Conservation (phyloP, 768 basidiomycete species). For the Porphyrellus cyaneotinctus region DNA sequence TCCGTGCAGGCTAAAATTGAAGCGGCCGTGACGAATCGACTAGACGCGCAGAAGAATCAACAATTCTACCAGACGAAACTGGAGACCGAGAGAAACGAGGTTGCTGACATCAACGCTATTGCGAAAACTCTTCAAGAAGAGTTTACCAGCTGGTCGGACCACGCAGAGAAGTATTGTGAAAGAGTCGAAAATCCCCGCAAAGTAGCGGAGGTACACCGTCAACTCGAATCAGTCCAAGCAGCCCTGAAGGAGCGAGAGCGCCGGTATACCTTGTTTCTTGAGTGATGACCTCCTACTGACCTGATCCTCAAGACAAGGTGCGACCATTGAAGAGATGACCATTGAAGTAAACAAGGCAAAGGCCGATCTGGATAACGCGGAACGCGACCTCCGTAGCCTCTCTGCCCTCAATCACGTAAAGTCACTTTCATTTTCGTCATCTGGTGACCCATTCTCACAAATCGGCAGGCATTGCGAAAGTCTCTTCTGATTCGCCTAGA, state of each 20-base stretch:
- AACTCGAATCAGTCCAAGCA: constrained; percentile 57
- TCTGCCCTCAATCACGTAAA: constrained; percentile 59
- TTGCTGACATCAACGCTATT: constrained; percentile 42
- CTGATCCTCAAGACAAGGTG: constrained; percentile 54
- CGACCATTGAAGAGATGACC: constrained; percentile 73
- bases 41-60: constrained; percentile 47
- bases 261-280: constrained; percentile 36
- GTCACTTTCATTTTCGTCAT: background rate
- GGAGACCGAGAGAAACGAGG: constrained; percentile 42
- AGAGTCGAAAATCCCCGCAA: constrained; percentile 56
- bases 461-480: constrained; percentile 54
- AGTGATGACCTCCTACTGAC: constrained; percentile 1
- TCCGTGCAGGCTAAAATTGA: constrained; percentile 46
- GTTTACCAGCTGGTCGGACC: constrained; percentile 61
- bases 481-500: constrained; percentile 63
- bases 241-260: constrained; percentile 66
- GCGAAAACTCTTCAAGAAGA: constrained; percentile 56
- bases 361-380: constrained; percentile 54
- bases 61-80: constrained; percentile 52
- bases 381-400: constrained; percentile 62
- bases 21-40: constrained; percentile 44
- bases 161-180: constrained; percentile 60
- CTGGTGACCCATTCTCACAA: constrained; percentile 6
- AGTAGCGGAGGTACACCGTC: constrained; percentile 51
- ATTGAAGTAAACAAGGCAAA: constrained; percentile 64